Evolutionary conservation across 768 basidiomycete genomes (phyloP).

Genomic region (Xerocomellus intermedius): DNA sequence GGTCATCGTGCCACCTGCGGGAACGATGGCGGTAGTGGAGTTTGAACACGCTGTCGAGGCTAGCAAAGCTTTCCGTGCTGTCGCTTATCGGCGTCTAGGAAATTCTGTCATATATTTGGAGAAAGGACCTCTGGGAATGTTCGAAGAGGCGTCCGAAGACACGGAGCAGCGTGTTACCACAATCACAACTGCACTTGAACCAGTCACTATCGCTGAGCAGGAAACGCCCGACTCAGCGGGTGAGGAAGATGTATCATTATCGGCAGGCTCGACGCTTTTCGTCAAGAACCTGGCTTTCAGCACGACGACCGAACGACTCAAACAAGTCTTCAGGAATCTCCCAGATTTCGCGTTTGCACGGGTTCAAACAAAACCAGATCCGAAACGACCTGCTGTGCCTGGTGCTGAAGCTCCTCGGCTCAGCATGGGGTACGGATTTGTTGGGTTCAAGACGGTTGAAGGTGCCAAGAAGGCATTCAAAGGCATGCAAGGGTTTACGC

Average conservation of each 20-base stretch:
- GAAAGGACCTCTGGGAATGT: constrained; percentile 87
- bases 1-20: constrained; percentile 85
- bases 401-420: constrained; percentile 48
- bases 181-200: constrained; percentile 23
- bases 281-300: constrained; percentile 94
- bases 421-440: constrained; percentile 96
- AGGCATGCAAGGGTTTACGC: constrained; percentile 74
- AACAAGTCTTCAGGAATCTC: constrained; percentile 66
- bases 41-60: constrained; percentile 74
- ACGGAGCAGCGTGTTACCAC: constrained; percentile 7
- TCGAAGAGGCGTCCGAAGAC: constrained; percentile 43
- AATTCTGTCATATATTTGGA: constrained; percentile 92
- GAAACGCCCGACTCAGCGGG: constrained; percentile 31
- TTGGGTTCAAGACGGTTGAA: constrained; percentile 80
- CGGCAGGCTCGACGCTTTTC: constrained; percentile 80
- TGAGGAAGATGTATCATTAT: constrained; percentile 43
- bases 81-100: constrained; percentile 85
- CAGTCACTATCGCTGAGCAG: constrained; percentile 47
- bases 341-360: constrained; percentile 84
- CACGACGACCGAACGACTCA: constrained; percentile 76
- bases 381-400: constrained; percentile 51
- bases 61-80: constrained; percentile 68
- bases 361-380: constrained; percentile 88
- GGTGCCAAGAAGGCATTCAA: constrained; percentile 72
- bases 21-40: constrained; percentile 91